Percentiles rank a stretch among this genome's conserved stretches.
phyloP scores from a whole-genome alignment of 495 filamentous ascomycete genomes.

The Daldinia childiae region DNA sequence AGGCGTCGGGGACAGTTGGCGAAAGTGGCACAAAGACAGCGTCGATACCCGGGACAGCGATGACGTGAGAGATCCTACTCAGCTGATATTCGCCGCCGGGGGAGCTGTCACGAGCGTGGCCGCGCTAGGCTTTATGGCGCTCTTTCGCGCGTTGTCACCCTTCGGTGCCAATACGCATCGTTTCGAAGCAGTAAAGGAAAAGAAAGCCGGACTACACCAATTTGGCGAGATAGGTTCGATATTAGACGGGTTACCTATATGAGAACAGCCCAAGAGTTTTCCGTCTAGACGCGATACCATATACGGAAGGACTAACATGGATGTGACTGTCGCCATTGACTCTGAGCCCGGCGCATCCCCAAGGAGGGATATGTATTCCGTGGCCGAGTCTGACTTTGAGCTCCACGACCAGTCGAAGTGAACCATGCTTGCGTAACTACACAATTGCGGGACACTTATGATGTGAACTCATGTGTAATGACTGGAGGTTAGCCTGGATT shows the following conservation, averaged over 20 bases:
- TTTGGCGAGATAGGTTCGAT: slow-evolving; percentile 51
- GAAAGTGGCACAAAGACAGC: slow-evolving; percentile 42
- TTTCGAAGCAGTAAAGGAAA: slow-evolving; percentile 39
- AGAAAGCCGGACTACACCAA: slow-evolving; percentile 36
- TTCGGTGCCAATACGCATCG: slow-evolving; percentile 50
- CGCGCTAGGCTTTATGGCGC: slow-evolving; percentile 35
- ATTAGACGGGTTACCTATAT: slow-evolving; percentile 38
- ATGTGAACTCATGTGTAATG: not conserved
- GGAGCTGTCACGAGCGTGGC: slow-evolving; percentile 35
- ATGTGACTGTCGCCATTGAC: not conserved
- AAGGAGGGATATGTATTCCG: slow-evolving; percentile 7
- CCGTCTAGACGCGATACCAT: slow-evolving; percentile 3
- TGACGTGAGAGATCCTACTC: slow-evolving; percentile 38
- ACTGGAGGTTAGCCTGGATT: not conserved
- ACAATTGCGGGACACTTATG: not conserved
- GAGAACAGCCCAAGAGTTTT: slow-evolving; percentile 3
- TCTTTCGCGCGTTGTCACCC: slow-evolving; percentile 40
- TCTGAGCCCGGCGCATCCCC: not conserved
- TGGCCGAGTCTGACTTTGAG: slow-evolving; percentile 5
- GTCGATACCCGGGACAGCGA: slow-evolving; percentile 35
- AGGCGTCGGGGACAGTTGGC: slow-evolving; percentile 41
- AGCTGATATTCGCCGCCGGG: slow-evolving; percentile 33
- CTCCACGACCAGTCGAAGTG: not conserved
- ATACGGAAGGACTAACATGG: not conserved
- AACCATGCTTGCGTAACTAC: not conserved